Conservation (phyloP, 225 moss, liverwort and hornwort species). For the Physcomitrellopsis africana region DNA sequence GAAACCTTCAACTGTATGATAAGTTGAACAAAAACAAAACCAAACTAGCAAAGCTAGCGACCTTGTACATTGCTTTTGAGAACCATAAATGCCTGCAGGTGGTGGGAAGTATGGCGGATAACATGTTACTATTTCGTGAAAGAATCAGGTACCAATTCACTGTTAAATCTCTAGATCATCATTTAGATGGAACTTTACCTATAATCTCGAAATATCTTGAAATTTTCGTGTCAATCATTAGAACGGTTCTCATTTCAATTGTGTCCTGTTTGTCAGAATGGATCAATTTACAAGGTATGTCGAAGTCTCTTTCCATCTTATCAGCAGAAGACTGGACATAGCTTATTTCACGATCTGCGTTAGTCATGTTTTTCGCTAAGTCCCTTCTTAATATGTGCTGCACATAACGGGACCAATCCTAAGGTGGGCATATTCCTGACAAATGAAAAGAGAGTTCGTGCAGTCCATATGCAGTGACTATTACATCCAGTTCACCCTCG, state of each 20-base stretch:
- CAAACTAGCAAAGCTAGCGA: not conserved
- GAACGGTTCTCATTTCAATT: slow-evolving; percentile 27
- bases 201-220: too few species aligned
- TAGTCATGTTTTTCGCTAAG: slow-evolving; percentile 14
- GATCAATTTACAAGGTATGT: slow-evolving; percentile 79
- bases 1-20: slow-evolving; percentile 1
- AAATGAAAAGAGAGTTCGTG: slow-evolving; percentile 32
- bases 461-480: slow-evolving; percentile 79
- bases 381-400: slow-evolving; percentile 13
- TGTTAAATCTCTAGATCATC: not conserved
- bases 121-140: slow-evolving; percentile 75
- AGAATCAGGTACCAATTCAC: slow-evolving; percentile 70
- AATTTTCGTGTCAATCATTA: not conserved
- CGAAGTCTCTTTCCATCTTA: slow-evolving; percentile 11
- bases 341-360: slow-evolving; percentile 4
- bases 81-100: slow-evolving; percentile 55
- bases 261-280: slow-evolving; percentile 53
- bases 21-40: slow-evolving; percentile 18
- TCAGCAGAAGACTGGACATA: slow-evolving; percentile 6
- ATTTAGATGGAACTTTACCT: slow-evolving; percentile 17
- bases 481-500: slow-evolving; percentile 45
- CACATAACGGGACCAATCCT: slow-evolving; percentile 18
- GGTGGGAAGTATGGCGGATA: slow-evolving; percentile 70
- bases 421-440: slow-evolving; percentile 18
- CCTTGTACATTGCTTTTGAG: slow-evolving; percentile 19